Conservation (phyloP, 1,139 yeast genomes). For the Lodderomyces parapsilosis region DNA sequence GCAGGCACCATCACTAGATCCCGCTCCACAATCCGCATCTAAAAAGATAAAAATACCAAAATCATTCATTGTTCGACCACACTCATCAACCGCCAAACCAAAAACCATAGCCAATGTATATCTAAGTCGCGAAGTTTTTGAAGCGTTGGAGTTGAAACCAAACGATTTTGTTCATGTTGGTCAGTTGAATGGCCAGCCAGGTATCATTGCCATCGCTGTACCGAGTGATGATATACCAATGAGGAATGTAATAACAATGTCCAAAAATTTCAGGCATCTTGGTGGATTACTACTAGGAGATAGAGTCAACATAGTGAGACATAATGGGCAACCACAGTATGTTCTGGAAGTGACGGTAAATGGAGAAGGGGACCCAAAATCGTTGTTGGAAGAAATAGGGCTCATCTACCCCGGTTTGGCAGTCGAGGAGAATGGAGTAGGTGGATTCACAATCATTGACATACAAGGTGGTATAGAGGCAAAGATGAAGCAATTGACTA, state of each 20-base stretch:
- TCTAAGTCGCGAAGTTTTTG: conserved; percentile 52
- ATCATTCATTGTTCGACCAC: conserved; percentile 60
- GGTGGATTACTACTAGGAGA: conserved; percentile 73
- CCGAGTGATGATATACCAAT: conserved; percentile 32
- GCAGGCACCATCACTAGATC: conserved; percentile 14
- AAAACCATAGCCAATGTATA: conserved; percentile 42
- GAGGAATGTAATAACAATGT: conserved; percentile 53
- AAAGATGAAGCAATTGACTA: conserved; percentile 27
- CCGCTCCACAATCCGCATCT: conserved; percentile 19
- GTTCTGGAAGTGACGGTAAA: conserved; percentile 28
- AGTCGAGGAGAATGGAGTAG: conserved; percentile 14
- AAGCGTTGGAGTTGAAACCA: conserved; percentile 49
- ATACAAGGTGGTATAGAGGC: conserved; percentile 20
- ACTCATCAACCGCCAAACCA: conserved; percentile 16
- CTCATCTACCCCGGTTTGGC: conserved; percentile 55
- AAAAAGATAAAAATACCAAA: conserved; percentile 49
- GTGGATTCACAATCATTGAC: conserved; percentile 22
- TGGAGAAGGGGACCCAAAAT: conserved; percentile 11
- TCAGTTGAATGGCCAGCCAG: conserved; percentile 45
- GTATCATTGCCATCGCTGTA: conserved; percentile 47
- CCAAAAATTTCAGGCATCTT: conserved; percentile 47
- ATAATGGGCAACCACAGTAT: conserved; percentile 48
- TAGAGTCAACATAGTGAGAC: conserved; percentile 52
- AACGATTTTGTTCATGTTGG: conserved; percentile 57
- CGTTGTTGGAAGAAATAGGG: conserved; percentile 48